Conservation (phyloP, 495 filamentous ascomycete genomes). For the Apiosordaria backusii region DNA sequence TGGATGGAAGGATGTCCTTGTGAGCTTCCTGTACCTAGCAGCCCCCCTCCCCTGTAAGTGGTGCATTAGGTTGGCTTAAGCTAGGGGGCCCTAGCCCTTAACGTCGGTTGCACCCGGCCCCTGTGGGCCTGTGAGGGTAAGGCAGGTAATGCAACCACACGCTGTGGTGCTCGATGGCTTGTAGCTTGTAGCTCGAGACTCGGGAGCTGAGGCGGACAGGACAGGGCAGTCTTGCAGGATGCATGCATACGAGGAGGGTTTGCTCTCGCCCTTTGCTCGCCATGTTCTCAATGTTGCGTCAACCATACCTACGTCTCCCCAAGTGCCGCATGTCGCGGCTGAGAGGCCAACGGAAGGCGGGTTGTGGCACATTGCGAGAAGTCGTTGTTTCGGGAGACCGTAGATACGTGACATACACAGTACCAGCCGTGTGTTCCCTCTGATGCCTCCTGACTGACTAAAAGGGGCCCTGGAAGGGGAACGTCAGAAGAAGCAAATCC, state of each 20-base stretch:
- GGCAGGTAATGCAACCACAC: neutral
- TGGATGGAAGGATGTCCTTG: neutral
- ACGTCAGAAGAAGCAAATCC: neutral
- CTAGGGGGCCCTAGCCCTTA: conserved; percentile 1
- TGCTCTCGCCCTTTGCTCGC: conserved; percentile 3
- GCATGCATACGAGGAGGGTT: neutral
- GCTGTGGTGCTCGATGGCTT: neutral
- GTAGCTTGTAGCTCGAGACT: neutral
- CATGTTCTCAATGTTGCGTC: conserved; percentile 12
- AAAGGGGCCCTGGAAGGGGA: neutral
- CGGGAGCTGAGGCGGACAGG: neutral
- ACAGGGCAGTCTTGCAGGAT: neutral
- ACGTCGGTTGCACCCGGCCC: neutral
- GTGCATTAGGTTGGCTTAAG: neutral
- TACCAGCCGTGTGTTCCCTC: conserved; percentile 6
- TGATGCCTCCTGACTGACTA: neutral
- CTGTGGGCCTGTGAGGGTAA: neutral
- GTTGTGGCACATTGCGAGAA: conserved; percentile 8
- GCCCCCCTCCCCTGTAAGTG: neutral
- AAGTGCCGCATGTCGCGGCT: conserved; percentile 2
- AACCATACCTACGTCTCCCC: conserved; percentile 5
- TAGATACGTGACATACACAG: neutral
- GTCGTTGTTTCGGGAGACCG: conserved; percentile 10
- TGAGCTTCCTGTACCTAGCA: neutral
- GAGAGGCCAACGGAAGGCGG: conserved; percentile 1